Base-by-base conservation (phyloP, 2,329 filamentous ascomycete species). In the Cadophora luteo-olivacea region DNA sequence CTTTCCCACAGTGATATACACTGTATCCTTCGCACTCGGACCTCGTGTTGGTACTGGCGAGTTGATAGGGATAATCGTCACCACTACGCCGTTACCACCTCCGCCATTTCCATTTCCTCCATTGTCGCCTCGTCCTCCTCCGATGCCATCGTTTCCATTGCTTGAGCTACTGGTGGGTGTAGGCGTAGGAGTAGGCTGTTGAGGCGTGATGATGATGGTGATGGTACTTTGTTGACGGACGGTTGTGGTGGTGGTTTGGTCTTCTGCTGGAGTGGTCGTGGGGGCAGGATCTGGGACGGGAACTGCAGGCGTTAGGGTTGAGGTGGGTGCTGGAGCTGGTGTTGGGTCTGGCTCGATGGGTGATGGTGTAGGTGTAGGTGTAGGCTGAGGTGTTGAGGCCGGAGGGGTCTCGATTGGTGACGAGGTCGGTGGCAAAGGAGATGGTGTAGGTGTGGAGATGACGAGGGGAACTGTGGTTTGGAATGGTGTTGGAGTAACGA, bases 21-120 rank as follows among this genome's bases (percentile, higher is more conserved):
- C 52, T 5, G 51, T 62, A 14, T n/a, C 57, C 33, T 36, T 19
- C 11, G 25, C 51, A 48, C n/a, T 52, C 9, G 49, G 54, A 3
- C n/a, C 54, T 14, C 29, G 6, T 5, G 55, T 51, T 25, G 65
- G 45, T 16, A 49, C 12, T 0, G 55, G 38, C 36, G 61, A 16
- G 16, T 45, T 49, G 6, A 70, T 63, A 16, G 68, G 65, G 60
- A 68, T 66, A 25, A 69, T 69, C 1, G 64, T 65, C 29, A 68
- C 41, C 24, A 3, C 36, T 19, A 19, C 12, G 6, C 41, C 16
- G 6, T 45, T 45, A 1, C 58, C 58, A 4, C 60, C 49, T 22
- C 33, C 12, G 2, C 38, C 29, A 14, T 6, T 33, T 6, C 14
- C 52, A n/a, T 36, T 29, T 11, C 19, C 38, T n/a, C 33, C 32